phyloP scores from a whole-genome alignment of 306 rosid genomes.

The Alnus glutinosa region DNA sequence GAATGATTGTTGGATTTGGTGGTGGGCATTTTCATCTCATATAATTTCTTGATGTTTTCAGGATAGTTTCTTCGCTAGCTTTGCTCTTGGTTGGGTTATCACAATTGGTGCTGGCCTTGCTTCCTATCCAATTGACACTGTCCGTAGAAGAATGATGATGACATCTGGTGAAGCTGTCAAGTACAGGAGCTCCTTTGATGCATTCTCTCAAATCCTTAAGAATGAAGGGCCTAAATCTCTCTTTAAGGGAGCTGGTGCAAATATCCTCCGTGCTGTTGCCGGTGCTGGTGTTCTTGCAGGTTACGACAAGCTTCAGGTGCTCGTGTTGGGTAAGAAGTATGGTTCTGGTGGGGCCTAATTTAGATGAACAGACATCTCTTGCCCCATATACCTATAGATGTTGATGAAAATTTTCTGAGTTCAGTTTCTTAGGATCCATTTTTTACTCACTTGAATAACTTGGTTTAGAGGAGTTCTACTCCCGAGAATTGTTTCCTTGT shows the following conservation, averaged over 20 bases:
- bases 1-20: background rate
- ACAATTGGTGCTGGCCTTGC: slow-evolving; percentile 70
- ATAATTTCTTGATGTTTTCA: slow-evolving; percentile 28
- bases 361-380: background rate
- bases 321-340: slow-evolving; percentile 60
- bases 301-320: slow-evolving; percentile 71
- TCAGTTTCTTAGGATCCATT: background rate
- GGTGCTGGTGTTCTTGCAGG: slow-evolving; percentile 88
- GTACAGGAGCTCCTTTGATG: slow-evolving; percentile 71
- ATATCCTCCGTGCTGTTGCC: slow-evolving; percentile 75
- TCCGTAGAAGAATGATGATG: slow-evolving; percentile 95
- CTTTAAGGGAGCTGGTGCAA: slow-evolving; percentile 84
- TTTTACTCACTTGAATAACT: slow-evolving; percentile 21
- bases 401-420: slow-evolving; percentile 37
- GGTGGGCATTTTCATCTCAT: background rate
- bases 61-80: slow-evolving; percentile 88
- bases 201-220: slow-evolving; percentile 65
- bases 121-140: slow-evolving; percentile 77
- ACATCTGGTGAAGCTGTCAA: slow-evolving; percentile 91
- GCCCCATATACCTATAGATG: slow-evolving; percentile 26
- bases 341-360: slow-evolving; percentile 60
- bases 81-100: slow-evolving; percentile 77
- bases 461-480: slow-evolving; percentile 26
- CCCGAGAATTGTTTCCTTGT: slow-evolving; percentile 10
- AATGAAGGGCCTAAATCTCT: slow-evolving; percentile 75